Conservation (phyloP, 2,329 filamentous ascomycete species). For the Geosmithia flava region DNA sequence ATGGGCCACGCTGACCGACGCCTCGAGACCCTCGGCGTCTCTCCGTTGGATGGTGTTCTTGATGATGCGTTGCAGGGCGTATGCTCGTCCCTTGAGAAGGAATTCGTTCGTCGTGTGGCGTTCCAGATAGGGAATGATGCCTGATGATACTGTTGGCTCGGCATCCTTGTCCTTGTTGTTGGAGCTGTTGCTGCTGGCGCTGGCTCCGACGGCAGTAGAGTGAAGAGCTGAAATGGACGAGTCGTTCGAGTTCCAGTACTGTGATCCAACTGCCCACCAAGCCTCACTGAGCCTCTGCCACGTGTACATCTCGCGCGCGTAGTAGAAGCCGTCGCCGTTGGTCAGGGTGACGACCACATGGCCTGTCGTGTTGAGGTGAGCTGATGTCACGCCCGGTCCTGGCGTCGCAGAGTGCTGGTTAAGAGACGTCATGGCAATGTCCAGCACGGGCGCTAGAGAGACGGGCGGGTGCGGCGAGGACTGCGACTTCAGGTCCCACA, state of each 20-base stretch:
- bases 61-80: constrained; percentile 81
- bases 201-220: constrained; percentile 53
- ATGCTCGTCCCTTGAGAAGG: constrained; percentile 80
- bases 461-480: constrained; percentile 80
- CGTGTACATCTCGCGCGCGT: constrained; percentile 71
- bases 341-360: constrained; percentile 80
- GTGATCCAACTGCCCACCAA: constrained; percentile 96
- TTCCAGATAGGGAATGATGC: constrained; percentile 86
- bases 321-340: constrained; percentile 90
- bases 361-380: constrained; percentile 79
- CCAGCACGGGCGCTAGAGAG: constrained; percentile 77
- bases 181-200: constrained; percentile 24
- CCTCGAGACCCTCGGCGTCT: constrained; percentile 86
- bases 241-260: constrained; percentile 98
- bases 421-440: constrained; percentile 70
- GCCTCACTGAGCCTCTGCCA: constrained; percentile 96
- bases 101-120: constrained; percentile 91
- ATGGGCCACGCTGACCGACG: constrained; percentile 83
- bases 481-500: constrained; percentile 84
- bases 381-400: constrained; percentile 78
- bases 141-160: constrained; percentile 59
- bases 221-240: constrained; percentile 74
- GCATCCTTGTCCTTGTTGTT: constrained; percentile 31
- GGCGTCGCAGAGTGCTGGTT: constrained; percentile 63
- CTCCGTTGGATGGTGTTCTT: constrained; percentile 80